Conservation (phyloP, 345 rosid genomes). For the Eutrema japonicum region DNA sequence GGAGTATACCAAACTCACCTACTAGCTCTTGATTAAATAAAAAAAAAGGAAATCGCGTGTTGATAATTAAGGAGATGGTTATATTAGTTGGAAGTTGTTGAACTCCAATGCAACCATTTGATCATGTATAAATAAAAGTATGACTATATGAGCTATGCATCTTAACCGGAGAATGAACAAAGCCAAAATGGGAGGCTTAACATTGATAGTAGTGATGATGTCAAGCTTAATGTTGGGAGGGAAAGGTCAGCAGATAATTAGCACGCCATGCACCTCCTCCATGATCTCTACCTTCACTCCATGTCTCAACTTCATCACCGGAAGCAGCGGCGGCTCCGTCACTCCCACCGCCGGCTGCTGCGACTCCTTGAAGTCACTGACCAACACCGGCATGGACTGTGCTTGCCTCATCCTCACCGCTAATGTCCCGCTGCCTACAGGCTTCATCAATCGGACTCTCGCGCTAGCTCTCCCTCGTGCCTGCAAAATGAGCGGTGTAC, state of each 20-base stretch:
- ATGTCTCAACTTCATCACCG: constrained; percentile 76
- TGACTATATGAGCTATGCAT: constrained; percentile 4
- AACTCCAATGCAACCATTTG: constrained; percentile 42
- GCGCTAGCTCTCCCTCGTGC: constrained; percentile 72
- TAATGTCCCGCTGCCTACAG: constrained; percentile 68
- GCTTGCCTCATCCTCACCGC: constrained; percentile 74
- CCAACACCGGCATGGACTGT: constrained; percentile 61
- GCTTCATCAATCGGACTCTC: constrained; percentile 58
- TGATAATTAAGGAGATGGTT: not conserved
- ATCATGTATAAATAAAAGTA: not conserved
- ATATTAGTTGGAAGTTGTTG: constrained; percentile 42
- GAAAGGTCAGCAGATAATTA: constrained; percentile 67
- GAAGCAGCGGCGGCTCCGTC: constrained; percentile 62
- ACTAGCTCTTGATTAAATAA: constrained; percentile 18
- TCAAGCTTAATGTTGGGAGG: constrained; percentile 44
- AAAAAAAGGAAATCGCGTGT: not conserved
- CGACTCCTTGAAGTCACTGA: constrained; percentile 55
- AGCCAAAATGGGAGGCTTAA: constrained; percentile 20
- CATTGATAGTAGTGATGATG: constrained; percentile 35
- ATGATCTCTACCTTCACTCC: constrained; percentile 83
- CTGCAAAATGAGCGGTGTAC: constrained; percentile 66
- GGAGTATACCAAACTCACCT: constrained; percentile 41
- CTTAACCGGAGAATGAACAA: not conserved
- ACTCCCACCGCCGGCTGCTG: constrained; percentile 75
- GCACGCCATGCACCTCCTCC: constrained; percentile 77